A percentile compares a stretch with the other conserved stretches of the same genome.
These are phyloP conservation scores for Scenedesmus sp. DNA, from an alignment of 163 green algal genomes.

Conservation along the genomic window DNA sequence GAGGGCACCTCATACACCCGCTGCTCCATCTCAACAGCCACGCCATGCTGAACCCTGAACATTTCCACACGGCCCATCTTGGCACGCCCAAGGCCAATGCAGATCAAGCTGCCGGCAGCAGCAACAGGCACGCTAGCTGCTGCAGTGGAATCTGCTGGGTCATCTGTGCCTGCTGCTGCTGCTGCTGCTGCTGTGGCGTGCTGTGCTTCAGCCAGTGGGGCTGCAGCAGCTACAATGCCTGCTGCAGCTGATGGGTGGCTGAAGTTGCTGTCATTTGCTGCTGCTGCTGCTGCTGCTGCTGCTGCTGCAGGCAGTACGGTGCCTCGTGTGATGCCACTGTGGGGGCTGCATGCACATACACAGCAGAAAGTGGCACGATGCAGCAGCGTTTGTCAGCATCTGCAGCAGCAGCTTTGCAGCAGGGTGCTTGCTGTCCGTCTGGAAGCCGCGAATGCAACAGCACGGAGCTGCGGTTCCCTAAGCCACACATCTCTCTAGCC, in stretches of 20 bases:
- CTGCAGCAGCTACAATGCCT: not conserved
- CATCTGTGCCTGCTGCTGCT: not conserved
- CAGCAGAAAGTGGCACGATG: not conserved
- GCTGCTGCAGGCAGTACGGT: slow-evolving; percentile 43
- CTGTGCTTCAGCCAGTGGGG: not conserved
- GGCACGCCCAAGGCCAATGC: slow-evolving; percentile 52
- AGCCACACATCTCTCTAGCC: no score
- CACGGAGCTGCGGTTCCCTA: no score
- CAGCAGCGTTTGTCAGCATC: not conserved
- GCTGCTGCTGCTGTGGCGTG: not conserved
- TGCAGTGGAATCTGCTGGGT: not conserved
- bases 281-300: not conserved
- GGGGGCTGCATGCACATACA: slow-evolving; percentile 9
- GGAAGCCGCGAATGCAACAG: no score
- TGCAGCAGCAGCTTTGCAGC: not conserved
- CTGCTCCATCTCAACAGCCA: slow-evolving; percentile 74
- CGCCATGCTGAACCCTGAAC: slow-evolving; percentile 64
- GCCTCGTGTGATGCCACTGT: slow-evolving; percentile 60
- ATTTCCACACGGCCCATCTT: slow-evolving; percentile 58
- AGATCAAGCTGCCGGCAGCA: slow-evolving; percentile 37
- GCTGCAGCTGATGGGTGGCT: not conserved
- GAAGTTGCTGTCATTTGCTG: not conserved
- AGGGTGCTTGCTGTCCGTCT: no score
- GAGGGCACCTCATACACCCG: slow-evolving; percentile 72
- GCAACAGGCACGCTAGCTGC: not conserved